Conservation (phyloP, 371 early-diverging fungal species). For the Rhizopus delemar region DNA sequence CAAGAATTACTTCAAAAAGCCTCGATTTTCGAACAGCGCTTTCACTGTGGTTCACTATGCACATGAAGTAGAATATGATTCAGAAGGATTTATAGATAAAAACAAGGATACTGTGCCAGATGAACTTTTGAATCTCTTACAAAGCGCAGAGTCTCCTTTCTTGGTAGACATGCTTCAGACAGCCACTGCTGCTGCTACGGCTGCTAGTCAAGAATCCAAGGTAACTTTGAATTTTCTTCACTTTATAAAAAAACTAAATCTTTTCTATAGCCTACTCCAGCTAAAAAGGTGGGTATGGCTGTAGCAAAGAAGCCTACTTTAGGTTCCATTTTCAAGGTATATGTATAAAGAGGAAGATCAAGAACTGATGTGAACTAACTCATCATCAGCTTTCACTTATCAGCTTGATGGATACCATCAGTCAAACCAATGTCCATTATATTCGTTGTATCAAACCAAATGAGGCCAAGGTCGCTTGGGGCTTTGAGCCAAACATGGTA, state of each 20-base stretch:
- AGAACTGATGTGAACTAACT: background rate
- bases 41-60: slow-evolving; percentile 94
- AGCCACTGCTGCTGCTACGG: slow-evolving; percentile 53
- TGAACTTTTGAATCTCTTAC: slow-evolving; percentile 77
- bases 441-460: slow-evolving; percentile 99
- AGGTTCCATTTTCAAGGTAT: slow-evolving; percentile 79
- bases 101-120: slow-evolving; percentile 98
- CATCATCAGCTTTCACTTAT: slow-evolving; percentile 69
- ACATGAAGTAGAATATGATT: slow-evolving; percentile 85
- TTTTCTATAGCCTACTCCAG: slow-evolving; percentile 20
- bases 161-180: slow-evolving; percentile 72
- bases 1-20: slow-evolving; percentile 85
- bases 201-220: slow-evolving; percentile 39
- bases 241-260: background rate
- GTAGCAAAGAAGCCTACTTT: slow-evolving; percentile 80
- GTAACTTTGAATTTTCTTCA: background rate
- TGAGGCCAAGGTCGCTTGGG: slow-evolving; percentile 87
- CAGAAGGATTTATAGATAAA: slow-evolving; percentile 97
- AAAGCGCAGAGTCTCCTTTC: slow-evolving; percentile 71
- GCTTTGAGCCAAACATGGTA: slow-evolving; percentile 91
- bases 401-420: slow-evolving; percentile 92
- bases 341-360: background rate
- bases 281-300: slow-evolving; percentile 46
- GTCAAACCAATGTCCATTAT: slow-evolving; percentile 92
- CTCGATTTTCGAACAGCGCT: slow-evolving; percentile 79